Conservation (phyloP, 2,329 filamentous ascomycete species). For the Didymellaceae sp. region DNA sequence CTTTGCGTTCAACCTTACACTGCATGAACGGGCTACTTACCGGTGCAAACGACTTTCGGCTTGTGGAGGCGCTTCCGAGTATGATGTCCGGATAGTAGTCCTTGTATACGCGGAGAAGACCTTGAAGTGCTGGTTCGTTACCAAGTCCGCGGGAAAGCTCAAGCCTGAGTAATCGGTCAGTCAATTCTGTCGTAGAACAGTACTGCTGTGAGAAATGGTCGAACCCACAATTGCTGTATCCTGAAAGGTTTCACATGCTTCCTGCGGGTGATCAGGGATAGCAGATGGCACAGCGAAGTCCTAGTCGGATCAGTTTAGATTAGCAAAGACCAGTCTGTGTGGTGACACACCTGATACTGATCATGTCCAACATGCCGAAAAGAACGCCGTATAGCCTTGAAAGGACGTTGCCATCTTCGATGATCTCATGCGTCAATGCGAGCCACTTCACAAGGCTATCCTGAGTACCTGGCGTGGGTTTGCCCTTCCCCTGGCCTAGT, state of each 20-base stretch:
- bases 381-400: conserved; percentile 76
- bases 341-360: conserved; percentile 67
- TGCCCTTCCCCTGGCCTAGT: conserved; percentile 78
- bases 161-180: conserved; percentile 47
- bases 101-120: conserved; percentile 81
- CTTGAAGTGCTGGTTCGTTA: conserved; percentile 76
- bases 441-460: conserved; percentile 78
- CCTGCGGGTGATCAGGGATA: conserved; percentile 79
- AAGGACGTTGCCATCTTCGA: conserved; percentile 69
- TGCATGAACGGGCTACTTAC: conserved; percentile 39
- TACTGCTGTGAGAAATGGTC: neutral
- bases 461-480: conserved; percentile 75
- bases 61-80: conserved; percentile 67
- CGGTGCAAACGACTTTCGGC: conserved; percentile 47
- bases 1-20: conserved; percentile 13
- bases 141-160: conserved; percentile 56
- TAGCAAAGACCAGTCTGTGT: neutral
- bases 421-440: conserved; percentile 73
- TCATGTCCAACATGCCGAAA: conserved; percentile 83
- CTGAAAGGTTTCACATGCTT: conserved; percentile 84
- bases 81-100: conserved; percentile 92
- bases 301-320: conserved; percentile 40
- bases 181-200: conserved; percentile 5
- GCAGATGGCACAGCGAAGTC: conserved; percentile 71
- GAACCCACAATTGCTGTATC: conserved; percentile 69